Evolutionary conservation across 306 rosid species (phyloP), one percentile per base, ranked within the genome.

Genomic region (Geum urbanum): DNA sequence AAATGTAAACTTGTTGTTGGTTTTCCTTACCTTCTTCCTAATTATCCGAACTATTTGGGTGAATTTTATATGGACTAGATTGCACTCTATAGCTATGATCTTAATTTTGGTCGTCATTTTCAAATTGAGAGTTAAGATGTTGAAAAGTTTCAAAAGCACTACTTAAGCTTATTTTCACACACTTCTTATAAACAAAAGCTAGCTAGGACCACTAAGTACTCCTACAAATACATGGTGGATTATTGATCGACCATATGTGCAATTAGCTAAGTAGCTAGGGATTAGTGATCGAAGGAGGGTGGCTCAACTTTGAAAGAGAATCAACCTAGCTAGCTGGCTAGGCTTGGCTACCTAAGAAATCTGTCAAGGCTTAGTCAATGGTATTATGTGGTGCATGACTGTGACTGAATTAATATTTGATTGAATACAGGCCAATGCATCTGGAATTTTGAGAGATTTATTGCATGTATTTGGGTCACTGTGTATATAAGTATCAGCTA

Each of bases 221-320:
- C 60, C 62, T 24, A 24, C 9, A 56, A 15, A 57, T 27, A 32
- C 19, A 8, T 66, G 70, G 70, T 66, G 45, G 40, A 56, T 24
- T 2, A 22, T 56, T 56, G 11, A 22, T 22, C 27, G 39, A 32
- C 37, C 37, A 32, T 32, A 32, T 32, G 37, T 32, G 37, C 37
- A 32, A 32, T 32, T 32, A 32, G 37, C 37, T 32, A 32, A 49
- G 45, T 19, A 24, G 11, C 15, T 48, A 48, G 24, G 44, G 56
- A 35, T 19, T 52, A 18, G 58, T 10, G 12, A 53, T 24, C 27
- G 27, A 53, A 27, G 57, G 22, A 7, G 24, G 14, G 57, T 18
- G 14, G 10, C 32, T 27, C 32, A 16, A 67, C 8, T 9, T 48
- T 16, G 10, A 14, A 49, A 49, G 11, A 66, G 15, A 66, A 66